Evolutionary conservation across 2,329 filamentous ascomycete genomes (phyloP).

Genomic region (Cladophialophora chaetospira): DNA sequence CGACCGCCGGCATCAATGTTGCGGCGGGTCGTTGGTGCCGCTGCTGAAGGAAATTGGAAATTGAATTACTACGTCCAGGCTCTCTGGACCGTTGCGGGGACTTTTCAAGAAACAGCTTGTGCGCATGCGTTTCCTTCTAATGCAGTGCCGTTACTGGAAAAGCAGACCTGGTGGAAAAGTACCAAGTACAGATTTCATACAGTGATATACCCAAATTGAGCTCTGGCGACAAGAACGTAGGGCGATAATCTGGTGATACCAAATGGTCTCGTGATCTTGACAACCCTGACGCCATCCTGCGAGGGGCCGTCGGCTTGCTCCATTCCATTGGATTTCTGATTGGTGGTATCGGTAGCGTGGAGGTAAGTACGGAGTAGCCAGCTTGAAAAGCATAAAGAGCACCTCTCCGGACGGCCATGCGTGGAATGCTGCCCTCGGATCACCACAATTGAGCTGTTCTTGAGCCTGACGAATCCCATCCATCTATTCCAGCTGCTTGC

Average conservation of each 20-base stretch:
- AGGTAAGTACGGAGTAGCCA: too few relatives aligned
- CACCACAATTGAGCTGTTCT: constrained; percentile 5
- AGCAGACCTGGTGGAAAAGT: neutral
- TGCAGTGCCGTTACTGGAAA: neutral
- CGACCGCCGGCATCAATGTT: too few relatives aligned
- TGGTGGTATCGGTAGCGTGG: constrained; percentile 4
- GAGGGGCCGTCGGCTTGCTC: neutral
- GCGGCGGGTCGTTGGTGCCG: too few relatives aligned
- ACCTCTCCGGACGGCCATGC: constrained; percentile 2
- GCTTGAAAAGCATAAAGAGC: constrained; percentile 1
- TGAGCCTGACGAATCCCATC: constrained; percentile 8
- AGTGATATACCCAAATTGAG: neutral
- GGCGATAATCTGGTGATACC: constrained; percentile 5
- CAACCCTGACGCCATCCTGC: constrained; percentile 2
- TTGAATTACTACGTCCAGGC: neutral
- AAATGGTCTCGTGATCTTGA: constrained; percentile 11
- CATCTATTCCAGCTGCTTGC: constrained; percentile 4
- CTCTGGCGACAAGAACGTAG: neutral
- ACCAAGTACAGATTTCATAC: neutral
- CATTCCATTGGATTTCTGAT: constrained; percentile 1
- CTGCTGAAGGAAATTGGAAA: neutral
- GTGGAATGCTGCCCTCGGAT: constrained; percentile 7
- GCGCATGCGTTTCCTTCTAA: too few relatives aligned
- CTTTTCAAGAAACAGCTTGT: too few relatives aligned
- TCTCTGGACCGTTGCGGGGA: too few relatives aligned